phyloP scores from a whole-genome alignment of 768 basidiomycete species.

The Russula ochroleuca region DNA sequence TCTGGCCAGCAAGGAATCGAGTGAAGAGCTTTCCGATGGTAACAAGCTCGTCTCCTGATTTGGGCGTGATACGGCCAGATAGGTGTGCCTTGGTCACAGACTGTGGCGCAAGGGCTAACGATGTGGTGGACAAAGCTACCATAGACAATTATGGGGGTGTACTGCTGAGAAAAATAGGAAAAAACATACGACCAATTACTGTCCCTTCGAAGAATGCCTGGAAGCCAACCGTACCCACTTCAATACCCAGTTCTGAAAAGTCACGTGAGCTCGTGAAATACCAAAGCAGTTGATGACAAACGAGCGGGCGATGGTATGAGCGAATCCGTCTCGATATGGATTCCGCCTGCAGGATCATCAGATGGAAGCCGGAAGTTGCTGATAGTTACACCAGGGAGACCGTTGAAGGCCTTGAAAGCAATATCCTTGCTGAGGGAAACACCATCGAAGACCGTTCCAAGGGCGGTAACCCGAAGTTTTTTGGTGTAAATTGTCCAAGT shows the following conservation, averaged over 20 bases:
- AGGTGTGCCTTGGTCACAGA: conserved; percentile 49
- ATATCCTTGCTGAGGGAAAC: conserved; percentile 57
- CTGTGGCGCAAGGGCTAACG: conserved; percentile 49
- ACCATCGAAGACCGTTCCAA: conserved; percentile 65
- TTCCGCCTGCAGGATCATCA: conserved; percentile 64
- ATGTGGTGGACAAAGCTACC: conserved; percentile 49
- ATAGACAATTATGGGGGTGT: conserved; percentile 6
- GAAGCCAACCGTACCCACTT: conserved; percentile 62
- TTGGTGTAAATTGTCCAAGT: conserved; percentile 66
- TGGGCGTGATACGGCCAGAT: conserved; percentile 59
- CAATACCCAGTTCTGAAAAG: conserved; percentile 59
- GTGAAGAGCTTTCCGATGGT: conserved; percentile 62
- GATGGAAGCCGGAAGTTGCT: conserved; percentile 66
- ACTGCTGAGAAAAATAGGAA: background rate
- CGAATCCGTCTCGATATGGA: conserved; percentile 64
- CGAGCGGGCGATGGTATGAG: conserved; percentile 62
- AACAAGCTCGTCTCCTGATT: conserved; percentile 50
- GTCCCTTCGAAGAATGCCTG: conserved; percentile 53
- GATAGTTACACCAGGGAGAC: conserved; percentile 64
- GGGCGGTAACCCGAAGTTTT: conserved; percentile 58
- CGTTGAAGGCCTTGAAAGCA: conserved; percentile 66
- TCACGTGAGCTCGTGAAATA: background rate
- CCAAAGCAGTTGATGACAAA: conserved; percentile 32
- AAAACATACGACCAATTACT: conserved; percentile 55
- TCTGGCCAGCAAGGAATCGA: conserved; percentile 56